Base-by-base conservation (phyloP, 495 filamentous ascomycete species). In the Aspergillus avenaceus region DNA sequence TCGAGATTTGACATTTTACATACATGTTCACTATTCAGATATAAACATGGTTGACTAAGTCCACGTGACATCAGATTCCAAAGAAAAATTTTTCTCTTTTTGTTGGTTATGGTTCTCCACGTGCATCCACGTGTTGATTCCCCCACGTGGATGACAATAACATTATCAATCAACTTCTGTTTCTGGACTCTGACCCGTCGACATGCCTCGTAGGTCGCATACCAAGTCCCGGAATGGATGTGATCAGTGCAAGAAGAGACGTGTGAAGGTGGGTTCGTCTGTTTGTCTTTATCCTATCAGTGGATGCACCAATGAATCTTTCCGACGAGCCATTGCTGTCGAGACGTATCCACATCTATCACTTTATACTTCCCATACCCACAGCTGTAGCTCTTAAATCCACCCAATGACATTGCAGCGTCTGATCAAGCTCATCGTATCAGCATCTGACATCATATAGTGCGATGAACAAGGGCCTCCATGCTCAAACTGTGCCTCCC, bases 191-290 rank as follows among this genome's bases (percentile, higher is more conserved):
- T 14, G 31, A 14, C 16, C 26, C 1, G 4, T 46, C n/a, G 29
- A 31, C n/a, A 27, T 27, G 43, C 69, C 66, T 40, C 65, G 69
- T 31, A 64, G 69, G 50, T 61, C 76, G 26, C 79, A 83, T 62
- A 77, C 70, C 26, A 83, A 83, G 53, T 82, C 79, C 11, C 72
- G 78, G 31, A 72, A 70, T 53, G 80, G 80, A 5, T 84, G 80
- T 50, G 67, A 74, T 27, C 76, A 81, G 53, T 84, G 80, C 60
- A 83, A 82, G 60, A 69, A 71, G 47, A 63, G 80, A 21, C 76
- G 78, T 38, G 76, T 82, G 58, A 80, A 79, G 72, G 79, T 77
- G 45, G 49, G 63, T 49, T 8, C 12, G 0, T 13, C 19, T 8
- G 21, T n/a, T n/a, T n/a, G n/a, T n/a, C n/a, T n/a, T n/a, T n/a